phyloP scores from a whole-genome alignment of 805 yeast species.

The Wickerhamiella siamensis region DNA sequence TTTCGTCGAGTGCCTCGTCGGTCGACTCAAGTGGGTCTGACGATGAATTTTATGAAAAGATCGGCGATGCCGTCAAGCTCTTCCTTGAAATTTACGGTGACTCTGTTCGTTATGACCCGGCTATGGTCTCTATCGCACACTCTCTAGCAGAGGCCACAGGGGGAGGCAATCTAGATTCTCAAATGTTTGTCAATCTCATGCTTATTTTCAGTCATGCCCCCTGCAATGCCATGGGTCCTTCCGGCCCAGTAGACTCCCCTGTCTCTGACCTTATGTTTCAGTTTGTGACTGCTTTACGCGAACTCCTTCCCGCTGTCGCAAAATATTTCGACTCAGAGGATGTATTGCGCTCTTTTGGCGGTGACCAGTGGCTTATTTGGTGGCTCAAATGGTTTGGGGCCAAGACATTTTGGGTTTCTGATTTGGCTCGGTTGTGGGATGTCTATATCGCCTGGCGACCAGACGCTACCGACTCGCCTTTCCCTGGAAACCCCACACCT shows the following conservation, averaged over 20 bases:
- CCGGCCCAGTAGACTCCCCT: constrained; percentile 25
- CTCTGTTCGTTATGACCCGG: constrained; percentile 62
- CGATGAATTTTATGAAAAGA: constrained; percentile 4
- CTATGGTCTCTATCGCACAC: constrained; percentile 76
- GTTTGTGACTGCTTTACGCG: constrained; percentile 49
- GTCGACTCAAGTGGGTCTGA: background rate
- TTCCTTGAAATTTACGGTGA: constrained; percentile 71
- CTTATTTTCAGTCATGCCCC: constrained; percentile 55
- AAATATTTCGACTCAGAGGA: constrained; percentile 70
- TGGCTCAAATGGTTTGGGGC: constrained; percentile 89
- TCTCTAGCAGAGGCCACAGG: constrained; percentile 72
- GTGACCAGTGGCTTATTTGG: constrained; percentile 87
- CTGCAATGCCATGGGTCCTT: constrained; percentile 24
- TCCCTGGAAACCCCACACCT: constrained; percentile 4
- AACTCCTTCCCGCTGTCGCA: constrained; percentile 59
- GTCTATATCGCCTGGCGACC: constrained; percentile 54
- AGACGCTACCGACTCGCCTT: constrained; percentile 2
- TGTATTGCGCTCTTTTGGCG: constrained; percentile 42
- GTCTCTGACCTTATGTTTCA: constrained; percentile 53
- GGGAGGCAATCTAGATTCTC: constrained; percentile 43
- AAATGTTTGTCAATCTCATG: constrained; percentile 59
- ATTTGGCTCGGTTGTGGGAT: constrained; percentile 87
- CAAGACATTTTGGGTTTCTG: constrained; percentile 65
- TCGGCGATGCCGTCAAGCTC: constrained; percentile 35
- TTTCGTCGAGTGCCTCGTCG: background rate